These are phyloP conservation scores for Lotmaria passim DNA, from an alignment of 208 protist species.

Conservation along the genomic window DNA sequence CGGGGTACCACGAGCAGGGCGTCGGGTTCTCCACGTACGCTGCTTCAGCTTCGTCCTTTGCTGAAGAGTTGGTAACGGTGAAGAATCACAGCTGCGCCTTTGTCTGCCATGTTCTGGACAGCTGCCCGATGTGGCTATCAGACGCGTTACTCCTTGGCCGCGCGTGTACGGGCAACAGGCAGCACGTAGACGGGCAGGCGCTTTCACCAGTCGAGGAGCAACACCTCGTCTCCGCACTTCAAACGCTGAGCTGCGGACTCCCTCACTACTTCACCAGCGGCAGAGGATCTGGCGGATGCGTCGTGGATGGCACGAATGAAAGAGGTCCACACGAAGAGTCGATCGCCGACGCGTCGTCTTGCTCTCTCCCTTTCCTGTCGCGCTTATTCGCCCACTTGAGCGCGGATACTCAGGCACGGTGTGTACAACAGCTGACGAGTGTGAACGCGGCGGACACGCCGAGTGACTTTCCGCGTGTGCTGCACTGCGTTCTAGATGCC, in stretches of 20 bases:
- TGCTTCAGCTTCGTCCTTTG: neutral
- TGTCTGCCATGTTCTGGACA: constrained; percentile 18
- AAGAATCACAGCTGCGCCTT: constrained; percentile 1
- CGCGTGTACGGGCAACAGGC: too few species aligned
- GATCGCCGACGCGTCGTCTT: too few species aligned
- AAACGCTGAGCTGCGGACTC: neutral
- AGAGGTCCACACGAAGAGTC: too few species aligned
- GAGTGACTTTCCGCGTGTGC: neutral
- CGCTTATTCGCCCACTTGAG: too few species aligned
- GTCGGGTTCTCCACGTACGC: too few species aligned
- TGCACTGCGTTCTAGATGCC: neutral
- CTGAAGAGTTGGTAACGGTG: neutral
- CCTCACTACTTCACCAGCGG: neutral
- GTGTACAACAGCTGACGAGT: too few species aligned
- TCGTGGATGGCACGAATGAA: too few species aligned
- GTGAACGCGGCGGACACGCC: neutral
- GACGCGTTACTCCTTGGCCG: constrained; percentile 14
- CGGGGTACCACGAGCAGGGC: too few species aligned
- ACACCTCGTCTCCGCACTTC: neutral
- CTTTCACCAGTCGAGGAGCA: neutral
- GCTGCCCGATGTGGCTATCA: constrained; percentile 8
- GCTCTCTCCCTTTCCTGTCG: too few species aligned
- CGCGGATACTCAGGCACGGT: too few species aligned
- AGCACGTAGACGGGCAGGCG: too few species aligned
- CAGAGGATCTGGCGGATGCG: too few species aligned